Evolutionary conservation across 345 rosid species (phyloP), one percentile per base, ranked within the genome.

Genomic region (Brassica incana): DNA sequence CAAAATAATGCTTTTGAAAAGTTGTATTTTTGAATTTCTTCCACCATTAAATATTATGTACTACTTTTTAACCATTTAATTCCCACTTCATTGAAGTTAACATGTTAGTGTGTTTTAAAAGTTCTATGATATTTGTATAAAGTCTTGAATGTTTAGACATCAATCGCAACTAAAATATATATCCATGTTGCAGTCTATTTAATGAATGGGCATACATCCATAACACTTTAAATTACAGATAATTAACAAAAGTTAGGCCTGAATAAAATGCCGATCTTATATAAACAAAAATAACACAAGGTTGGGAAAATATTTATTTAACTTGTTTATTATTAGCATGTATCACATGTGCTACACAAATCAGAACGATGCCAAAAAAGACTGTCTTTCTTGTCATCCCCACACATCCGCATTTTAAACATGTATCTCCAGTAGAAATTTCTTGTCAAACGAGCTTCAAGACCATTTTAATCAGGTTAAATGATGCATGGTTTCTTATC

Each of bases 321-420:
- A 30, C 64, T 18, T 32, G 20, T 20, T 15, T 67, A 73, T 68
- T 16, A 48, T 20, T 3, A 32, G 63, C 75, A 69, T 38, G 64
- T 77, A 76, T 52, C 71, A 64, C 59, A 48, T 18, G 72, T 71
- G 67, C 16, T 27, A 65, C 67, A 65, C 62, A 78, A 71, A 64
- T 52, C 4, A 7, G 67, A 54, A 65, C 67, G 1, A 65, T 36
- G 61, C 65, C 81, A 72, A 69, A 77, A 2, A 50, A 35, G 36
- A 69, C 75, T 54, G 54, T 65, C 68, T 32, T 6, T 15, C 59
- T 16, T 71, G 43, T 69, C 33, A 29, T 58, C 32, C 74, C 64
- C 67, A 18, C 56, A 52, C 64, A 63, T n/a, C 38, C 15, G 3
- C 3, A 27, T 62, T 43, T 36, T 64, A 29, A 78, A 72, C 68